Percentiles rank a stretch among this genome's conserved stretches.
These are phyloP conservation scores for Tricholoma matsutake DNA, from an alignment of 768 basidiomycete genomes.

Conservation along the genomic window DNA sequence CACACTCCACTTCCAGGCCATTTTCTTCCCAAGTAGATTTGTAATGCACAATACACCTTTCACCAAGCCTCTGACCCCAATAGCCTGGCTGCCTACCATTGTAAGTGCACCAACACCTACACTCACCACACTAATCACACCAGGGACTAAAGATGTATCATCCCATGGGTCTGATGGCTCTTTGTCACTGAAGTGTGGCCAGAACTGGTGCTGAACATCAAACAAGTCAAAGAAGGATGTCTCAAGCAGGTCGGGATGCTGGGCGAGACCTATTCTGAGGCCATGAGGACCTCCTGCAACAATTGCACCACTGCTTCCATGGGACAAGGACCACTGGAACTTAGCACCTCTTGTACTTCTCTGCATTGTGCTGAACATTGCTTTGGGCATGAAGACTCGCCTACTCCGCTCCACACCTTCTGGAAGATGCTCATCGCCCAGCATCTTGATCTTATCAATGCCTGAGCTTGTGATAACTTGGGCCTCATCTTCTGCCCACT, in stretches of 20 bases:
- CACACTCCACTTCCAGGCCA: conserved; percentile 80
- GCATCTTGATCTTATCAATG: conserved; percentile 59
- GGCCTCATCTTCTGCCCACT: conserved; percentile 80
- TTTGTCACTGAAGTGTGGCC: conserved; percentile 61
- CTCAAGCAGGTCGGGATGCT: conserved; percentile 74
- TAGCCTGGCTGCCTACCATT: conserved; percentile 80
- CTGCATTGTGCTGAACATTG: conserved; percentile 79
- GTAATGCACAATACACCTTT: conserved; percentile 74
- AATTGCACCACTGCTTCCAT: conserved; percentile 43
- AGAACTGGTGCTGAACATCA: conserved; percentile 80
- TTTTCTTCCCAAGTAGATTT: conserved; percentile 79
- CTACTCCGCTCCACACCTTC: conserved; percentile 76
- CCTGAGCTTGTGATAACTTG: conserved; percentile 60
- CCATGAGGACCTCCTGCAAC: conserved; percentile 78
- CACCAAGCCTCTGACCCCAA: conserved; percentile 73
- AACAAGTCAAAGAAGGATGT: conserved; percentile 82
- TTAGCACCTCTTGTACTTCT: conserved; percentile 40
- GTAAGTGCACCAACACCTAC: conserved; percentile 84
- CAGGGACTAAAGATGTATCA: conserved; percentile 38
- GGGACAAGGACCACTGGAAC: conserved; percentile 34
- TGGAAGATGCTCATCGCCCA: conserved; percentile 79
- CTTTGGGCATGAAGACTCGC: conserved; percentile 90
- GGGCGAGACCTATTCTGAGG: conserved; percentile 78
- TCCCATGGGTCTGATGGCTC: conserved; percentile 31
- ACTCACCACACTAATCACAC: conserved; percentile 68